Evolutionary conservation across 345 rosid genomes (phyloP).

Genomic region (Salix caprea): DNA sequence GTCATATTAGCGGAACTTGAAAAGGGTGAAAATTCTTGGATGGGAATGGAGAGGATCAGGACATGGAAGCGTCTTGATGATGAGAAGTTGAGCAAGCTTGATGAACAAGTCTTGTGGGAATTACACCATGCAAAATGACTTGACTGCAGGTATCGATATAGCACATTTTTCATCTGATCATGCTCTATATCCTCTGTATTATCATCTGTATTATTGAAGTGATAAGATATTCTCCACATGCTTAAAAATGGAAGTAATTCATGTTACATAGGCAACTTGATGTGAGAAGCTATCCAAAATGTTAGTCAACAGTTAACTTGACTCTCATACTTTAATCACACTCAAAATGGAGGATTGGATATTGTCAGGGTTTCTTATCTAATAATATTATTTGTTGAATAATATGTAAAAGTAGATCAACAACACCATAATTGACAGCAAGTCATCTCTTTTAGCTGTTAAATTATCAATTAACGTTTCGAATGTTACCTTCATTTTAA

Average conservation of each 20-base stretch:
- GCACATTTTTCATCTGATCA: background rate
- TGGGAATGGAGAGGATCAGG: constrained; percentile 55
- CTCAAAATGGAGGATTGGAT: background rate
- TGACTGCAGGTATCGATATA: background rate
- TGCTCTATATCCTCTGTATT: no score
- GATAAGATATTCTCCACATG: no score
- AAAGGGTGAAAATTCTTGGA: constrained; percentile 55
- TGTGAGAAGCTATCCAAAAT: no score
- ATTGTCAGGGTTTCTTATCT: background rate
- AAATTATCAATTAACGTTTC: background rate
- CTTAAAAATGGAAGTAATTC: no score
- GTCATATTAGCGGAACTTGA: constrained; percentile 56
- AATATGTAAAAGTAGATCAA: background rate
- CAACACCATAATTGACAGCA: background rate
- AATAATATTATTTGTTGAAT: no score
- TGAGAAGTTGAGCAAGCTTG: constrained; percentile 46
- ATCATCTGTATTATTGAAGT: no score
- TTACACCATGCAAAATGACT: constrained; percentile 11
- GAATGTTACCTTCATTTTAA: background rate
- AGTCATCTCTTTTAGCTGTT: background rate
- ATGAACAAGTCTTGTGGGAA: constrained; percentile 59
- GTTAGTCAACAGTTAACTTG: no score
- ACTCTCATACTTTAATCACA: no score
- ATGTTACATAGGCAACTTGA: no score
- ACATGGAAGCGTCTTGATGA: constrained; percentile 93